These are phyloP conservation scores for Colletotrichum simmondsii DNA, from an alignment of 2,329 filamentous ascomycete species.

Conservation along the genomic window DNA sequence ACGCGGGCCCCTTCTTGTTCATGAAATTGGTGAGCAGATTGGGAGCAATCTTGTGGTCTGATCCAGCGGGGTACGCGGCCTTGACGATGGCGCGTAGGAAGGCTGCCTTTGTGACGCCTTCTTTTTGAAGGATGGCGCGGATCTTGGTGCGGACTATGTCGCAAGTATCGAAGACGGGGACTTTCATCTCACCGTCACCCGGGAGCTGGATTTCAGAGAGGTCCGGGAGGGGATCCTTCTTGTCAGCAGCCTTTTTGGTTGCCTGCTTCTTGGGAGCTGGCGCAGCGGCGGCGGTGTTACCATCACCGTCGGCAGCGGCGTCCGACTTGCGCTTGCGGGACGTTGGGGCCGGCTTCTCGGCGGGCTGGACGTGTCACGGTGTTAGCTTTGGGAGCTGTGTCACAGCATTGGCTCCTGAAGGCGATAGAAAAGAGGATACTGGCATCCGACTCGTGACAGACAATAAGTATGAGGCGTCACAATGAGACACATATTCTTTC, in stretches of 20 bases:
- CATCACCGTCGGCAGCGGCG: constrained; percentile 2
- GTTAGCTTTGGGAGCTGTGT: background rate
- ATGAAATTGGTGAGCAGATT: constrained; percentile 62
- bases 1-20: constrained; percentile 56
- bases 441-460: background rate
- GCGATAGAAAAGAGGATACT: too few relatives aligned
- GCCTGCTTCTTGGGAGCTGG: constrained; percentile 5
- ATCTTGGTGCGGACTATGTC: constrained; percentile 69
- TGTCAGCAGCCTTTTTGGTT: background rate
- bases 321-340: constrained; percentile 33
- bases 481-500: background rate
- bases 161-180: constrained; percentile 66
- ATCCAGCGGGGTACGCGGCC: constrained; percentile 43
- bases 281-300: background rate
- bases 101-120: constrained; percentile 60
- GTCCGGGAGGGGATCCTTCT: constrained; percentile 10
- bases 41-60: constrained; percentile 50
- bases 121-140: constrained; percentile 56
- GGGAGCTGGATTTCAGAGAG: constrained; percentile 54
- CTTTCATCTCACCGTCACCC: constrained; percentile 56
- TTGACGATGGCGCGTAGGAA: constrained; percentile 62
- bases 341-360: background rate
- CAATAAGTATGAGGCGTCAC: background rate
- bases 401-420: background rate
- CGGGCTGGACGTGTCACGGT: constrained; percentile 19